Evolutionary conservation across 2,329 filamentous ascomycete species (phyloP).

Genomic region (Calonectria crousiana): DNA sequence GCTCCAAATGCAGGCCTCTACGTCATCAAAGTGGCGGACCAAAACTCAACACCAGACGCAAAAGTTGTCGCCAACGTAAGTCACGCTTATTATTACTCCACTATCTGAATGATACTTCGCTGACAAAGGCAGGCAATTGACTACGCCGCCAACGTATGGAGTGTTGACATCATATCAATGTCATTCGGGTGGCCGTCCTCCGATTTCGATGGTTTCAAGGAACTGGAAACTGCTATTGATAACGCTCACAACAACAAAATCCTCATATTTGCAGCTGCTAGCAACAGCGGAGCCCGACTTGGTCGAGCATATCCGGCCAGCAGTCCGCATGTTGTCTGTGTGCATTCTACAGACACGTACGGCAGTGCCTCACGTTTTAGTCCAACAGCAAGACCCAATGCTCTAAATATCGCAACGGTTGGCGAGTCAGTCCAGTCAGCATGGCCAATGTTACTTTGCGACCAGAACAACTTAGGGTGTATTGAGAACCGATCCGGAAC

Average conservation of each 20-base stretch:
- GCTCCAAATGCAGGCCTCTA: conserved; percentile 5
- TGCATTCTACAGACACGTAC: conserved; percentile 25
- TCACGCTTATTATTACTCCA: no score
- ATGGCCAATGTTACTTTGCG: conserved; percentile 20
- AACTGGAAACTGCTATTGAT: not conserved
- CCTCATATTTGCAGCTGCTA: conserved; percentile 25
- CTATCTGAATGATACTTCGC: not conserved
- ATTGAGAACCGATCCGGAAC: conserved; percentile 9
- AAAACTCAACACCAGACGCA: not conserved
- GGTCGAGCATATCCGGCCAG: conserved; percentile 26
- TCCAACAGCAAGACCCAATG: conserved; percentile 9
- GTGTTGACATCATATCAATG: conserved; percentile 39
- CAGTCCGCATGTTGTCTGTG: conserved; percentile 21
- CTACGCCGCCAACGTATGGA: conserved; percentile 21
- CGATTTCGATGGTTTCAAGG: conserved; percentile 1
- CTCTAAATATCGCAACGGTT: conserved; percentile 17
- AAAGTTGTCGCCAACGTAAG: not conserved
- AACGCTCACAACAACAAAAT: not conserved
- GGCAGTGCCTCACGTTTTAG: conserved; percentile 21
- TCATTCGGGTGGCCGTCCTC: conserved; percentile 32
- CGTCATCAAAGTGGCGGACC: not conserved
- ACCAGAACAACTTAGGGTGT: not conserved
- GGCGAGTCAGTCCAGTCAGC: conserved; percentile 25
- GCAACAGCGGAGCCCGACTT: conserved; percentile 15
- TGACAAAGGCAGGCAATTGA: conserved; percentile 27